Conservation (phyloP, 2,329 filamentous ascomycete genomes). For the Clonostachys rhizophaga region DNA sequence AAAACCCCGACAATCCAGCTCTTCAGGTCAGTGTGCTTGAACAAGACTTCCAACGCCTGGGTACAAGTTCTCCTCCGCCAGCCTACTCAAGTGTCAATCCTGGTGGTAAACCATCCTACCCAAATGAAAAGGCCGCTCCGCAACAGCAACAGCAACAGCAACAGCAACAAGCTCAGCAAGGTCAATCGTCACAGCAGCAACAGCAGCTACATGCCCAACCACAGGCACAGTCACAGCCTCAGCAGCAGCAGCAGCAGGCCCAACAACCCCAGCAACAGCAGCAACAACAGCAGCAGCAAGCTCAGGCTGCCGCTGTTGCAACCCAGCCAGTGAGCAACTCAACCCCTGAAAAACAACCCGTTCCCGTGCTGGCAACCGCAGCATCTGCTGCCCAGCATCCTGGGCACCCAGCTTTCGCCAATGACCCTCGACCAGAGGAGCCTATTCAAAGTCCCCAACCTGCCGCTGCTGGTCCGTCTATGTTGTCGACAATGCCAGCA, state of each 20-base stretch:
- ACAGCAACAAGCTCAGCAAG: constrained; percentile 7
- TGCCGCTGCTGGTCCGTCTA: constrained; percentile 33
- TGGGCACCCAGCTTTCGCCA: constrained; percentile 86
- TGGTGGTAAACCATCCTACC: constrained; percentile 54
- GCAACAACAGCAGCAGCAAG: constrained; percentile 7
- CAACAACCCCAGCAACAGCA: neutral
- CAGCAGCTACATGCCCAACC: constrained; percentile 16
- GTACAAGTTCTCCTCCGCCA: constrained; percentile 83
- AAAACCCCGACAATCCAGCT: constrained; percentile 20
- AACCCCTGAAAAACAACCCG: constrained; percentile 19
- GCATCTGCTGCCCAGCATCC: constrained; percentile 40
- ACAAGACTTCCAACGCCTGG: constrained; percentile 80
- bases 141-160: constrained; percentile 4
- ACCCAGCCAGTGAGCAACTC: constrained; percentile 12
- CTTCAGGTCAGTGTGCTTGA: constrained; percentile 70
- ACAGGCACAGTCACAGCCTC: constrained; percentile 5
- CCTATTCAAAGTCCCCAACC: constrained; percentile 42
- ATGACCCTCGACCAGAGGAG: constrained; percentile 60
- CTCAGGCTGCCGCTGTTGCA: constrained; percentile 15
- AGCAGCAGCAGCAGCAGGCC: neutral
- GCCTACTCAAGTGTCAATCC: constrained; percentile 80
- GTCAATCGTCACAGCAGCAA: constrained; percentile 7
- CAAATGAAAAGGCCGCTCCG: constrained; percentile 66
- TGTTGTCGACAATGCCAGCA: constrained; percentile 49
- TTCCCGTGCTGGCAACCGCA: constrained; percentile 11